phyloP scores from a whole-genome alignment of 192 early-diverging fungal species.

The Paraglomus brasilianum region DNA sequence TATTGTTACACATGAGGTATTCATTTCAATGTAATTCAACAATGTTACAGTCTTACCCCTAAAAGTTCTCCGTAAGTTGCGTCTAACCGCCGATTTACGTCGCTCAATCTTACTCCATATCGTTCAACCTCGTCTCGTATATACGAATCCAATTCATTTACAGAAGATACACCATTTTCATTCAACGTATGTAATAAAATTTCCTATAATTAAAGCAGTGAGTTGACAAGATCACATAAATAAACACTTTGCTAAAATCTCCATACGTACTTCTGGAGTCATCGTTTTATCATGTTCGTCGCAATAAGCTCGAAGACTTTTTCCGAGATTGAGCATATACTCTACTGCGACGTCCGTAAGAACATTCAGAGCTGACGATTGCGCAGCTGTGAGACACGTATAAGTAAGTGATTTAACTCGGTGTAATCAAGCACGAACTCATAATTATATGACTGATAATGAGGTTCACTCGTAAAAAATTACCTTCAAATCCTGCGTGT shows the following conservation, averaged over 20 bases:
- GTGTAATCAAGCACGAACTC: neutral
- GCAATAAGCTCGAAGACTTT: constrained; percentile 71
- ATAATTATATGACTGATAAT: neutral
- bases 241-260: constrained; percentile 16
- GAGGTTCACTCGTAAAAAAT: too few species aligned
- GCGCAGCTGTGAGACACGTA: constrained; percentile 28
- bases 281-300: constrained; percentile 74
- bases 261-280: constrained; percentile 63
- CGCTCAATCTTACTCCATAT: constrained; percentile 67
- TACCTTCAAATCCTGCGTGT: constrained; percentile 90
- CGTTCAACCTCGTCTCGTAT: constrained; percentile 77
- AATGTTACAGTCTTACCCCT: constrained; percentile 38
- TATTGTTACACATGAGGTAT: too few species aligned
- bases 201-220: constrained; percentile 49
- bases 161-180: constrained; percentile 74
- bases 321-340: constrained; percentile 82
- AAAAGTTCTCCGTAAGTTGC: constrained; percentile 69
- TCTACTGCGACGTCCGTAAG: constrained; percentile 79
- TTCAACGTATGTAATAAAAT: constrained; percentile 78
- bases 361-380: constrained; percentile 61
- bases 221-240: constrained; percentile 7
- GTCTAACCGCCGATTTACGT: constrained; percentile 76
- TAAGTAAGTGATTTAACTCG: neutral
- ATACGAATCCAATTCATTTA: constrained; percentile 73
- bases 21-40: too few species aligned